Conservation (phyloP, 306 rosid genomes). For the Quercus variabilis region DNA sequence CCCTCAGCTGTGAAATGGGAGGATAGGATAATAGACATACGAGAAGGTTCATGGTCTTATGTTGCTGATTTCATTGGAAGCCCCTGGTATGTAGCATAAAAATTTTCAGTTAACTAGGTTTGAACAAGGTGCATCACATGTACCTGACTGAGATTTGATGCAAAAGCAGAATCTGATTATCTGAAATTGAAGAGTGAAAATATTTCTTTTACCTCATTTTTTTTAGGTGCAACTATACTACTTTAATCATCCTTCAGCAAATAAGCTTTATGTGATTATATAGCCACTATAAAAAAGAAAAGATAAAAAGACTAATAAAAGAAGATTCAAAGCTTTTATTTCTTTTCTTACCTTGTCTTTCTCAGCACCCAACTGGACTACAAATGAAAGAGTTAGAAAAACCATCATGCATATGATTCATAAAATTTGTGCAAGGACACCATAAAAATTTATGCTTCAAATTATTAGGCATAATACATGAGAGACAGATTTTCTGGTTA, state of each 20-base stretch:
- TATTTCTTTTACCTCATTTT: too few species aligned
- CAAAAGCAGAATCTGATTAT: too few species aligned
- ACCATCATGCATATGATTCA: too few species aligned
- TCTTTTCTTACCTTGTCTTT: not conserved
- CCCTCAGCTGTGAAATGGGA: conserved; percentile 87
- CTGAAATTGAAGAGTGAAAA: too few species aligned
- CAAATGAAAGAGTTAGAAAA: not conserved
- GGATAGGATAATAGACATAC: conserved; percentile 80
- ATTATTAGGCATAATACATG: not conserved
- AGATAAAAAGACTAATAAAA: too few species aligned
- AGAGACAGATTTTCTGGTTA: too few species aligned
- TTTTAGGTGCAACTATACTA: too few species aligned
- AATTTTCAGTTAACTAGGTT: not conserved
- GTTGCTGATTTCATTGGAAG: conserved; percentile 83
- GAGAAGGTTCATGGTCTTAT: conserved; percentile 93
- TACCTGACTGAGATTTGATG: too few species aligned
- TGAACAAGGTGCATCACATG: not conserved
- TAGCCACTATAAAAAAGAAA: too few species aligned
- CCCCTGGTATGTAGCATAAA: conserved; percentile 66
- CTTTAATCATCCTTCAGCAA: too few species aligned
- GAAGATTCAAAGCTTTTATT: too few species aligned
- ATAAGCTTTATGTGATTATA: too few species aligned
- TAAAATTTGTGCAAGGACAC: not conserved
- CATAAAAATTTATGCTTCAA: not conserved
- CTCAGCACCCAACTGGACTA: not conserved